Evolutionary conservation across 768 basidiomycete genomes (phyloP), one percentile per base, ranked within the genome.

Genomic region (Tulasnella sp.): DNA sequence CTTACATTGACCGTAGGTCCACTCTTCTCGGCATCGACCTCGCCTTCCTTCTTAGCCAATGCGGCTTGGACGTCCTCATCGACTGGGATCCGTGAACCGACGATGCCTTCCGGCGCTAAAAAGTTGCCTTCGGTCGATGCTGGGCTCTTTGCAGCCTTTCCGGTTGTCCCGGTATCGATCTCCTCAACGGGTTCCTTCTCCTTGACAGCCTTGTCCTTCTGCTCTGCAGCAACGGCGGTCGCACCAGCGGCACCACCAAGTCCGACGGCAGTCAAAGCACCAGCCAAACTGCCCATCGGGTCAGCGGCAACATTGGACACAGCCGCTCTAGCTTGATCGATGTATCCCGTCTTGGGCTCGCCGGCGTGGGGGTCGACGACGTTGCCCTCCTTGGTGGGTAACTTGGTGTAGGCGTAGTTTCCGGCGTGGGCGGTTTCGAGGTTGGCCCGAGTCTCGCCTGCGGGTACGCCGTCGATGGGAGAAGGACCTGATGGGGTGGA

Each of bases 401-500:
- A 37, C 24, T 34, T 46, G 37, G 77, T 78, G 54, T 60, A 42
- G 20, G 40, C 60, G 77, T 78, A 78, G 77, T 78, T 78, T 64
- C 77, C 77, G 40, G 60, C 37, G 37, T 78, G 58, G 9, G 77
- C 20, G n/a, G 54, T 78, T 37, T 46, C 77, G 58, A 64, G 77
- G 58, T 78, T 78, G 12, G 48, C 40, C 4, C 77, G 77, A 4
- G 77, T 78, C 12, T 58, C 77, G 77, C 77, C 77, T 31, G 28
- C 37, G 34, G 77, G 77, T 20, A 78, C 77, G 77, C 58, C 77
- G 44, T 78, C 77, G 64, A 78, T 22, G 31, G 77, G 77, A 34
- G 77, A 64, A 37, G 46, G 64, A 11, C 64, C 64, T 14, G 64
- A 69, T 28, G 64, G 31, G 31, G 28, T 69, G 64, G 28, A 37